Evolutionary conservation across 352 stramenopile species (phyloP), one percentile per base, ranked within the genome.

Genomic region (Phytophthora brassicae): DNA sequence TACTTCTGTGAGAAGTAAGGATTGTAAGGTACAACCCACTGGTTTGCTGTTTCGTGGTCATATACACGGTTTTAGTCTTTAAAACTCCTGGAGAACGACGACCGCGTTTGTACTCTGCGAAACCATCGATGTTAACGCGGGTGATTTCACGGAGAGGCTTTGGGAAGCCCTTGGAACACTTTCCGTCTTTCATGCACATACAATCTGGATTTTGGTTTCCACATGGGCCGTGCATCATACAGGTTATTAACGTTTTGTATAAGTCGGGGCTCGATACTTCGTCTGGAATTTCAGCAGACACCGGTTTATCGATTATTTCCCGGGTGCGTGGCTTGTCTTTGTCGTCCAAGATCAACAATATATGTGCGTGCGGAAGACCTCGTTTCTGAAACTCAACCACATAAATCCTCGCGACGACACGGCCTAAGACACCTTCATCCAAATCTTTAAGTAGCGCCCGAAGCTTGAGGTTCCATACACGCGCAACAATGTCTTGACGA

Each of bases 381-480:
- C 78, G 56, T 38, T 88, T 82, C 52, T 82, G 69, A 23, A 79
- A 85, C 52, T 84, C 65, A 35, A 84, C 72, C 19, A 75, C 63
- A 26, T 65, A 56, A 14, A 75, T 72, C n/a, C 70, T 33, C 3
- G 65, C 75, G 11, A 69, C 2, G 16, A 65, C n/a, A 13, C 29
- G 13, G 6, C 56, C 55, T 6, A 70, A 24, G 12, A 54, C 29
- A 14, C 74, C 60, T 16, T 75, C 56, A 7, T 62, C 55, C 6
- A 85, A 31, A 24, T 80, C 68, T 0, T 61, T 24, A 0, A 70
- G 24, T 6, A 72, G 22, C 1, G 56, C 19, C 43, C 54, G 53
- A 1, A 73, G 24, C 29, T 75, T 77, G 26, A 64, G 52, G 9
- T 63, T 3, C 24, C 50, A 74, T 2, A 70, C 58, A 2, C 66